Evolutionary conservation across 1,284 basidiomycete species (phyloP).

Genomic region (Rhodotorula sp.): DNA sequence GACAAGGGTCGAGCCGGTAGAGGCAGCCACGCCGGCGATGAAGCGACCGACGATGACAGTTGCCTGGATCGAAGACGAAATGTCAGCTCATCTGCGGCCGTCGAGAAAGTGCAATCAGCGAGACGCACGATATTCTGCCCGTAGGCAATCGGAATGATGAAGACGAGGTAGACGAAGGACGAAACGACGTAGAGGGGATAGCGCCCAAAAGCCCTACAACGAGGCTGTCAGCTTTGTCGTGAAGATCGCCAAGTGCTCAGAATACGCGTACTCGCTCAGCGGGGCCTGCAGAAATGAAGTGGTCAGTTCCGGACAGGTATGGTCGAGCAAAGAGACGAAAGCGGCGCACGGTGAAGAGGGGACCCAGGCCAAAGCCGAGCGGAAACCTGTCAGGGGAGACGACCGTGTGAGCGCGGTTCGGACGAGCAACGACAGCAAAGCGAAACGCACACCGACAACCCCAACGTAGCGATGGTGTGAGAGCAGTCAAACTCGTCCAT

Average conservation of each 20-base stretch:
- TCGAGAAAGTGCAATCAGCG: too few relatives aligned
- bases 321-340: background rate
- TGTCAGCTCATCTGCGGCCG: background rate
- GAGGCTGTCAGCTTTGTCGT: background rate
- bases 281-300: constrained; percentile 6
- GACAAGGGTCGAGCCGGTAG: constrained; percentile 53
- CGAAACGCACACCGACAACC: constrained; percentile 29
- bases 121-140: constrained; percentile 60
- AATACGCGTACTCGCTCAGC: constrained; percentile 20
- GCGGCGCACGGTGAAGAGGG: constrained; percentile 25
- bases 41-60: constrained; percentile 68
- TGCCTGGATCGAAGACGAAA: background rate
- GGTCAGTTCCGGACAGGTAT: background rate
- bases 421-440: background rate
- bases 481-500: constrained; percentile 32
- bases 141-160: constrained; percentile 66
- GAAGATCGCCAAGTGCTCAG: background rate
- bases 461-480: constrained; percentile 29
- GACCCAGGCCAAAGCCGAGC: constrained; percentile 36
- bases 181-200: constrained; percentile 57
- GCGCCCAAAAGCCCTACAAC: constrained; percentile 16
- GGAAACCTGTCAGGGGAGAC: constrained; percentile 21
- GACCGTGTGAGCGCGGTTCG: too few relatives aligned
- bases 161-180: constrained; percentile 60
- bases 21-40: constrained; percentile 67